These are phyloP conservation scores for Fraxinus pennsylvanica DNA, from an alignment of 257 asterid species.

Conservation along the genomic window DNA sequence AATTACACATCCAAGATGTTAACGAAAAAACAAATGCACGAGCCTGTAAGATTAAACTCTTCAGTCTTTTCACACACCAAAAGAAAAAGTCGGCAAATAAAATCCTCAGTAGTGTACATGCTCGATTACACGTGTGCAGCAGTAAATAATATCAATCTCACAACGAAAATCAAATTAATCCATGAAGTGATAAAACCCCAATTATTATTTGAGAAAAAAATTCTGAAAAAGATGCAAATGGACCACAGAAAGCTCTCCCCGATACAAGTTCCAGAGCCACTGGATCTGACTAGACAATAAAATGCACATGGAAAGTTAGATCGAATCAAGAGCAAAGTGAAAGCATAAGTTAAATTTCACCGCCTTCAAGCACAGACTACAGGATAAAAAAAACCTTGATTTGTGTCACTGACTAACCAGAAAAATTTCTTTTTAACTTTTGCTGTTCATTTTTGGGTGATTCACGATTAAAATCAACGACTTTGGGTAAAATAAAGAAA, in stretches of 20 bases:
- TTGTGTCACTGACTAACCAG: constrained; percentile 44
- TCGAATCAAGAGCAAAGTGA: constrained; percentile 33
- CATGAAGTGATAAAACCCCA: not conserved
- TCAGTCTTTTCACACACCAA: not conserved
- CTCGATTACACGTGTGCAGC: not conserved
- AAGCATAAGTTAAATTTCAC: constrained; percentile 35
- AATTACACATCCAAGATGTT: constrained; percentile 6
- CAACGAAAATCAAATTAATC: not conserved
- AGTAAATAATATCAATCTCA: constrained; percentile 9
- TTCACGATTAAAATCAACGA: constrained; percentile 39
- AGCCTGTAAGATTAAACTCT: not conserved
- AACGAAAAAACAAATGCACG: not conserved
- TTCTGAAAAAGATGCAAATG: constrained; percentile 27
- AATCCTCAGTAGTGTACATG: not conserved
- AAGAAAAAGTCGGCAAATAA: not conserved
- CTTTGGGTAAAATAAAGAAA: constrained; percentile 34
- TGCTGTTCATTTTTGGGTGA: constrained; percentile 23
- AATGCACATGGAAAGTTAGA: constrained; percentile 32
- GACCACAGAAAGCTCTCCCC: constrained; percentile 23
- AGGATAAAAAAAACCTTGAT: constrained; percentile 33
- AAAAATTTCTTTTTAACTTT: constrained; percentile 26
- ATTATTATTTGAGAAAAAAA: constrained; percentile 4
- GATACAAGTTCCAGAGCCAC: constrained; percentile 19
- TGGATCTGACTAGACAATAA: constrained; percentile 33
- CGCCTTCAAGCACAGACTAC: constrained; percentile 37